Base-by-base conservation (phyloP, 176 grass and related monocot species). In the Chrysopogon serrulatus region DNA sequence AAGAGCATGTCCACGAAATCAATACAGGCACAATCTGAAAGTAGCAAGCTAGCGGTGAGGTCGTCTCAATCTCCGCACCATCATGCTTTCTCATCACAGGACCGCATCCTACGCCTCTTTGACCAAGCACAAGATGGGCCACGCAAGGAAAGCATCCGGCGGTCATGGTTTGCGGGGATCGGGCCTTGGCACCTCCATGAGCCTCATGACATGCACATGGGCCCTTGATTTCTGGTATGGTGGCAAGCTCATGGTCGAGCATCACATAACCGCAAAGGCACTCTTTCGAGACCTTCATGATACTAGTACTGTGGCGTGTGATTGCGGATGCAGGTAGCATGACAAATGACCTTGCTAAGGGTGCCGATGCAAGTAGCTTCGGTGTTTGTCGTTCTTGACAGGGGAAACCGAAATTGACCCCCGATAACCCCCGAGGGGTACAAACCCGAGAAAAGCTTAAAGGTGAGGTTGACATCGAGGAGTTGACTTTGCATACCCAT, bases 221-320 rank as follows among this genome's bases (percentile, higher is more conserved):
- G 88, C 95, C 37, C 90, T 98, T 23, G 88, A 91, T 51, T 98
- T 98, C 54, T 98, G 95, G 95, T 95, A 91, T 44, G 95, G 95
- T 31, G 95, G 90, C 49, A 83, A 43, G 76, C 95, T 98, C 49
- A 83, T 98, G 12, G 65, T 68, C 49, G 57, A 88, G 18, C 74
- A 88, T 9, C 65, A 79, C 77, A 98, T 98, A 69, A 89, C 86
- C 35, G 21, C 92, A 18, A 93, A 91, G 82, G 74, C 64, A 18
- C 85, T 98, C 63, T 95, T 91, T 71, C 86, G n/a, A 98, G 57
- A 98, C 92, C 62, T 98, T 98, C 83, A 88, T 91, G 87, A 93
- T 98, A 81, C 90, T 98, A 26, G 79, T 95, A 98, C 95, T 72
- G 95, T n/a, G 95, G 0, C 92, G 95, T 67, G 95, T 98, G 35